Percentiles rank a stretch among this genome's conserved stretches.
Evolutionary conservation across 345 rosid species (phyloP).

Genomic region (Citrus maxima): DNA sequence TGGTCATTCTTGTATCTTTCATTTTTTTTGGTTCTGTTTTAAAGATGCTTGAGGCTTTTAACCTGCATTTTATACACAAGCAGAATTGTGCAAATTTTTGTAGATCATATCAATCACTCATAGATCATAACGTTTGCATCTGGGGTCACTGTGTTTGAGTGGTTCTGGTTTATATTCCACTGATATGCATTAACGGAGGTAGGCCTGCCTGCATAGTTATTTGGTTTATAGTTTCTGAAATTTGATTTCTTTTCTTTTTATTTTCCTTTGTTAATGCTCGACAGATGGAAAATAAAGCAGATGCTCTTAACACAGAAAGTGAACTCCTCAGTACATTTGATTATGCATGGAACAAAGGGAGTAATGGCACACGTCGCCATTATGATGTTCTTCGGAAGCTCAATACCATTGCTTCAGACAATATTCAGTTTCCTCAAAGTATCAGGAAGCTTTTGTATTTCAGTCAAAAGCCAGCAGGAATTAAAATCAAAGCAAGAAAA

Average conservation of each 20-base stretch:
- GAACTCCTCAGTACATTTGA: conserved; percentile 62
- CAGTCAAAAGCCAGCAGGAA: conserved; percentile 47
- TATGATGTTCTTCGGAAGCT: conserved; percentile 55
- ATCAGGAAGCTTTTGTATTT: conserved; percentile 32
- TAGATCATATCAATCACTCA: neutral
- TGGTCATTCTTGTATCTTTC: neutral
- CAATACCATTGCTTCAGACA: conserved; percentile 31
- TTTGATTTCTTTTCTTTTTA: neutral
- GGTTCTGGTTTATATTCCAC: neutral
- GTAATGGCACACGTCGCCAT: conserved; percentile 65
- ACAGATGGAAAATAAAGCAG: conserved; percentile 64
- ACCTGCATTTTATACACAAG: neutral
- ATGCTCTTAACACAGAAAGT: conserved; percentile 57
- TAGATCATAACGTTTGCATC: neutral
- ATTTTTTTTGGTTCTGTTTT: neutral
- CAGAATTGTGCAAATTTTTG: neutral
- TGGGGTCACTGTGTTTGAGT: neutral
- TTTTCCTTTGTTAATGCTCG: neutral
- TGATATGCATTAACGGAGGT: neutral
- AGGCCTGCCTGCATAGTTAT: neutral
- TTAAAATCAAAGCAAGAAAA: conserved; percentile 51
- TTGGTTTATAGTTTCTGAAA: neutral
- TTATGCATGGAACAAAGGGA: conserved; percentile 92
- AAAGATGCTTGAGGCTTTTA: neutral
- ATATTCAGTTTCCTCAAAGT: conserved; percentile 25